Base-by-base conservation (phyloP, 441 rosid species). In the Aleurites moluccanus region DNA sequence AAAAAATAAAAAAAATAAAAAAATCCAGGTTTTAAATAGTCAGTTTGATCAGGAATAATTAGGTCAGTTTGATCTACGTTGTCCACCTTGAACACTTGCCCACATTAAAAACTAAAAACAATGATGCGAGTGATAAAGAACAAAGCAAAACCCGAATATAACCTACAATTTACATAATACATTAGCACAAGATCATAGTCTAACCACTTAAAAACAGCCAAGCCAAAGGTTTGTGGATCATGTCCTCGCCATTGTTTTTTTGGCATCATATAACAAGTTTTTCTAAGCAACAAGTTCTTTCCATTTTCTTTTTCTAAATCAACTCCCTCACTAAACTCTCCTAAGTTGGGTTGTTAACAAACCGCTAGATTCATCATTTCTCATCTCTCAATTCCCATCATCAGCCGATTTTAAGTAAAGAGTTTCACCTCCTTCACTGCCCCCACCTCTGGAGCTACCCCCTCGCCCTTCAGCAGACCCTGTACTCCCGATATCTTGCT, bases 351-450 rank as follows among this genome's bases (percentile, higher is more conserved):
- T 53, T 60, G 67, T 50, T 50, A 75, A 62, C 68, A 42, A 50
- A 74, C 71, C 23, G 62, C 63, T n/a, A 27, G 40, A 40, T 64
- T 57, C 72, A 21, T 38, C 72, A 44, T 55, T 44, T 45, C 67
- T 76, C 74, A 27, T 63, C 64, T 33, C 76, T 91, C 84, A 92
- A 72, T 93, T 92, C 70, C 92, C 93, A 20, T 91, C 98, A 68
- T 91, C 96, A 0, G 85, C 69, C 2, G 93, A 84, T 80, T 91
- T 96, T 85, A 96, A 83, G 90, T 96, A 96, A 25, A 89, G 92
- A 27, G 90, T 88, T 83, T 93, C 99, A 16, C 98, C 97, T 10
- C 97, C 97, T 67, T 91, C 94, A 11, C 88, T 82, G 64, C 83
- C 85, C 30, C 82, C 86, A 60, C 89, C 86, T 33, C 88, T 96